phyloP scores from a whole-genome alignment of 345 rosid species.

The Salix udensis region DNA sequence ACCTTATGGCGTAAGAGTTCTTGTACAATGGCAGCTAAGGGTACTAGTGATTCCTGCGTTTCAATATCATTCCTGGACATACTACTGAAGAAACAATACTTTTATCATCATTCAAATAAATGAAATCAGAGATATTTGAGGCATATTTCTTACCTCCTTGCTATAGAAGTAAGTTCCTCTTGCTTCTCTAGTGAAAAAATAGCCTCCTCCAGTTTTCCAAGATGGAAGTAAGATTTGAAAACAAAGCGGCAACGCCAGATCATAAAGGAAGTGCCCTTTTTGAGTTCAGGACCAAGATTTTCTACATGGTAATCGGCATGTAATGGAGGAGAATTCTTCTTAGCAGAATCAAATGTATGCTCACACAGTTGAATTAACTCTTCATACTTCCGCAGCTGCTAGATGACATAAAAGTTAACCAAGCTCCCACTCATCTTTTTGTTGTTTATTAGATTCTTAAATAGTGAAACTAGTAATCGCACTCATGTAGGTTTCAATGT shows the following conservation, averaged over 20 bases:
- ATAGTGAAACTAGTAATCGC: neutral
- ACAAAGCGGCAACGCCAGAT: conserved; percentile 63
- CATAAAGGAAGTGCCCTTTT: conserved; percentile 43
- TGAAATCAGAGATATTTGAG: neutral
- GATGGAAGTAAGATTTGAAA: conserved; percentile 68
- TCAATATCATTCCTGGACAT: conserved; percentile 39
- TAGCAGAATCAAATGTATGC: conserved; percentile 70
- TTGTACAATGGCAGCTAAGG: conserved; percentile 53
- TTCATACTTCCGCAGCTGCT: conserved; percentile 78
- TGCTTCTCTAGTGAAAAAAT: conserved; percentile 63
- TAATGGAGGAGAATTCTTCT: conserved; percentile 46
- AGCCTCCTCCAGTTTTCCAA: conserved; percentile 93
- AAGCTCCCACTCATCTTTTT: neutral
- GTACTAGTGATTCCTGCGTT: conserved; percentile 51
- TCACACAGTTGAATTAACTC: conserved; percentile 81
- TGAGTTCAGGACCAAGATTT: conserved; percentile 32
- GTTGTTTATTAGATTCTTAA: conserved; percentile 3
- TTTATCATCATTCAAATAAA: conserved; percentile 9
- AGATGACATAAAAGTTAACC: conserved; percentile 29
- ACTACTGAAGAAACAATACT: conserved; percentile 14
- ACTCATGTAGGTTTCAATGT: neutral
- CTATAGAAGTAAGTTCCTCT: conserved; percentile 37
- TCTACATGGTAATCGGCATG: conserved; percentile 23
- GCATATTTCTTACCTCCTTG: conserved; percentile 35
- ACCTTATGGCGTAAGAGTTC: conserved; percentile 85